A percentile compares a stretch with the other conserved stretches of the same genome.
Evolutionary conservation across 805 yeast species (phyloP).

Genomic region (Ogataea neopini): DNA sequence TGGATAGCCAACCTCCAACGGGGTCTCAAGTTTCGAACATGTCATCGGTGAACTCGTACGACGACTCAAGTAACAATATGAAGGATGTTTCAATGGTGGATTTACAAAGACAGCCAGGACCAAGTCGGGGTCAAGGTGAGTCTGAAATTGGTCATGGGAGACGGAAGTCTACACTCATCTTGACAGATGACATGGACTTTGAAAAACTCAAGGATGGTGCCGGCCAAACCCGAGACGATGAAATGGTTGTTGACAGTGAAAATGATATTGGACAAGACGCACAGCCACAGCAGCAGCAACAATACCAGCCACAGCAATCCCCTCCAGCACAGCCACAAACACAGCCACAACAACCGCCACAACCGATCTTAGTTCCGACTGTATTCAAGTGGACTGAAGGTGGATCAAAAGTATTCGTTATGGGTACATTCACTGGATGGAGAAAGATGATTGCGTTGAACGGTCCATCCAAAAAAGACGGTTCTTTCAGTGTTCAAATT

Average conservation of each 20-base stretch:
- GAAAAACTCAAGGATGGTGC: conserved; percentile 48
- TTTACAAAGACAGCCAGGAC: conserved; percentile 22
- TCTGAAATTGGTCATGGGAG: conserved; percentile 31
- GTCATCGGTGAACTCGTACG: conserved; percentile 15
- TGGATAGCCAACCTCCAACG: conserved; percentile 10
- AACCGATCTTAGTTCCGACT: conserved; percentile 44
- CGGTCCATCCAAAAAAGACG: conserved; percentile 48
- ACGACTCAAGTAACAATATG: conserved; percentile 15
- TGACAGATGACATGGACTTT: conserved; percentile 65
- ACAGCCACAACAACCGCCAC: conserved; percentile 17
- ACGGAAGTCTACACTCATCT: conserved; percentile 69
- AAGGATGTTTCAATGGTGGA: conserved; percentile 41
- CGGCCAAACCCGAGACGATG: conserved; percentile 34
- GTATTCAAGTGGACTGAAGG: conserved; percentile 94
- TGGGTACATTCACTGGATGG: conserved; percentile 98
- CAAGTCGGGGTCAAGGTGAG: conserved; percentile 2
- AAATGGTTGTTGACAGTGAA: conserved; percentile 30
- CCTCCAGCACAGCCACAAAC: conserved; percentile 13
- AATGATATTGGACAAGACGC: conserved; percentile 30
- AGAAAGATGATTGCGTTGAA: conserved; percentile 91
- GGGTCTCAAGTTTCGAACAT: conserved; percentile 11
- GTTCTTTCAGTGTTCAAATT: conserved; percentile 63
- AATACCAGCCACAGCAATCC: not conserved
- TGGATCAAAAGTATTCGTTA: conserved; percentile 92
- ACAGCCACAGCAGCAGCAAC: conserved; percentile 17